Percentiles rank a stretch among this genome's conserved stretches.
Conservation (phyloP, 164 flowering plant species). For the Santalum album region DNA sequence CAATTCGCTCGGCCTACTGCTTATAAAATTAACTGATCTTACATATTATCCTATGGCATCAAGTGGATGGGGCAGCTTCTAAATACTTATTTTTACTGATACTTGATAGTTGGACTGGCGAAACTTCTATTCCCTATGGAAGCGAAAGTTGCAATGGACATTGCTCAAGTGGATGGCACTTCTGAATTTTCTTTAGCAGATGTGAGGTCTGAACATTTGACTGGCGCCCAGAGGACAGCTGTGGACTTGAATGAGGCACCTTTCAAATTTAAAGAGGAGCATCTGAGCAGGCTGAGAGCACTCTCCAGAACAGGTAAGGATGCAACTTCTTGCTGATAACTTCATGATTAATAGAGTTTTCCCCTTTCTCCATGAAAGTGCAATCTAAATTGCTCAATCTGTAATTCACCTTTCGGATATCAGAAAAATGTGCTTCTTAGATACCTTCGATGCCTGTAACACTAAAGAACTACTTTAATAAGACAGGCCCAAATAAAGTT, state of each 20-base stretch:
- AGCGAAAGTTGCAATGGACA: conserved; percentile 84
- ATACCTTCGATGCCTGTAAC: too few relatives aligned
- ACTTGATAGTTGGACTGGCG: conserved; percentile 62
- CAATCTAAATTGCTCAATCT: too few relatives aligned
- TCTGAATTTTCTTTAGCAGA: conserved; percentile 34
- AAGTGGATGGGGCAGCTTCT: too few relatives aligned
- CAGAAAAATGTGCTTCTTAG: too few relatives aligned
- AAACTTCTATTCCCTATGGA: conserved; percentile 70
- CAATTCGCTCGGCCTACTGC: too few relatives aligned
- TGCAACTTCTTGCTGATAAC: conserved; percentile 1
- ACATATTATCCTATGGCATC: too few relatives aligned
- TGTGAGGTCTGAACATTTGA: conserved; percentile 14
- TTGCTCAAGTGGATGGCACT: conserved; percentile 74
- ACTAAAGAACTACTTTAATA: too few relatives aligned
- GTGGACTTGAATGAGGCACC: conserved; percentile 78
- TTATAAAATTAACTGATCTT: too few relatives aligned
- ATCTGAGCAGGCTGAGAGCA: conserved; percentile 53
- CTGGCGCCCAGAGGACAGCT: conserved; percentile 29
- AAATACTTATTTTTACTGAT: not conserved
- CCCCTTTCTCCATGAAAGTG: too few relatives aligned
- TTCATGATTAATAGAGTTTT: not conserved
- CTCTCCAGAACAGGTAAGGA: conserved; percentile 71
- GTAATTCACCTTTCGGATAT: too few relatives aligned
- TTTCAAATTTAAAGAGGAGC: conserved; percentile 65
- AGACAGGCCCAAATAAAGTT: too few relatives aligned